Evolutionary conservation across 179 eudicot genomes (phyloP).

Genomic region (Carnegiea gigantea): DNA sequence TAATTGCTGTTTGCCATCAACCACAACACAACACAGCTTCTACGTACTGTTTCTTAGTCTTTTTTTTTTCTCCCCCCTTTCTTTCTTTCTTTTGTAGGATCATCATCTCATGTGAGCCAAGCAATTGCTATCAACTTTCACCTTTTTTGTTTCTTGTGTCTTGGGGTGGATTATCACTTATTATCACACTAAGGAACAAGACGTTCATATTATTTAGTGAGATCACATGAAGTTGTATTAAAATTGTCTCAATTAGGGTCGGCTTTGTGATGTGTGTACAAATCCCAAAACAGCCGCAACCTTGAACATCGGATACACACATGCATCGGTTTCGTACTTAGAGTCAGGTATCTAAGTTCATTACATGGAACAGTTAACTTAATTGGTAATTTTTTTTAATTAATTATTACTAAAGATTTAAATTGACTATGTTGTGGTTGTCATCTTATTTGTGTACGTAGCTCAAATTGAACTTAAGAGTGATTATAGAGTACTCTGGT

Average conservation of each 20-base stretch:
- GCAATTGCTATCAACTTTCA: slow-evolving; percentile 7
- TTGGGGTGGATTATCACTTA: not conserved
- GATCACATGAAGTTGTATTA: slow-evolving; percentile 24
- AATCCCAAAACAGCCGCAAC: not conserved
- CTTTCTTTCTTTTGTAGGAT: not conserved
- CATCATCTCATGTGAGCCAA: slow-evolving; percentile 14
- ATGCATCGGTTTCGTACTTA: not conserved
- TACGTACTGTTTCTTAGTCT: slow-evolving; percentile 7
- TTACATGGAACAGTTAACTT: too few species aligned
- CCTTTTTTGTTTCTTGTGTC: not conserved
- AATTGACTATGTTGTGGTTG: not conserved
- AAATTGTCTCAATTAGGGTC: slow-evolving; percentile 1
- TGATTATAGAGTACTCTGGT: too few species aligned
- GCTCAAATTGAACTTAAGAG: too few species aligned
- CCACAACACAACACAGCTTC: slow-evolving; percentile 11
- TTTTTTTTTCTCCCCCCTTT: not conserved
- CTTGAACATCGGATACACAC: not conserved
- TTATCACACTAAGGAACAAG: slow-evolving; percentile 10
- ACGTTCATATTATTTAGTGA: slow-evolving; percentile 13
- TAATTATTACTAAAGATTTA: too few species aligned
- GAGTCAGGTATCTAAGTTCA: not conserved
- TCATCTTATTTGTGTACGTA: too few species aligned
- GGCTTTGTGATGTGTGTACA: not conserved
- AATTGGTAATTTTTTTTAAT: not conserved
- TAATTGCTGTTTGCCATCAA: slow-evolving; percentile 26